Percentiles rank a stretch among this genome's conserved stretches.
Evolutionary conservation across 2,329 filamentous ascomycete genomes (phyloP).

Genomic region (Delphinella strobiligena): DNA sequence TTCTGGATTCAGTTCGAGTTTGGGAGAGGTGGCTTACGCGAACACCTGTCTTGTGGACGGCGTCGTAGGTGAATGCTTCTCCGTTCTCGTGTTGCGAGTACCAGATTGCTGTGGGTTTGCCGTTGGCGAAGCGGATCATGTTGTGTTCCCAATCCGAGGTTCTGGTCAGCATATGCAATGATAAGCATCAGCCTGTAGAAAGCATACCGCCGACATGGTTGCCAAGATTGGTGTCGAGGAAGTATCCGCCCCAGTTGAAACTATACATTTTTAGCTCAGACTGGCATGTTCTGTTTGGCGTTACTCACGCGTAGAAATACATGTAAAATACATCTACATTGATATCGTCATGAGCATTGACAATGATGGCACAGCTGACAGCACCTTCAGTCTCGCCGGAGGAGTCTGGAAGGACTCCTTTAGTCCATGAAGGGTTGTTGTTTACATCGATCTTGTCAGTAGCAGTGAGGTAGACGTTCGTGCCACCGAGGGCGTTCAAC

Average conservation of each 20-base stretch:
- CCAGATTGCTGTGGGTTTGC: conserved; percentile 45
- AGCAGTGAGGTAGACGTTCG: conserved; percentile 32
- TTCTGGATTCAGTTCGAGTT: conserved; percentile 1
- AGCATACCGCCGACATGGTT: conserved; percentile 48
- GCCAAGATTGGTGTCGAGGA: conserved; percentile 20
- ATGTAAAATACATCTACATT: conserved; percentile 44
- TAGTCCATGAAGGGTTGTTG: conserved; percentile 28
- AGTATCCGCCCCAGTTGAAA: conserved; percentile 38
- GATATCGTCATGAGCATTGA: conserved; percentile 43
- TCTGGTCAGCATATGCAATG: too few relatives aligned
- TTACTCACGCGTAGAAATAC: conserved; percentile 44
- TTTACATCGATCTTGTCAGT: conserved; percentile 22
- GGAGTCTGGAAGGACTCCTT: conserved; percentile 41
- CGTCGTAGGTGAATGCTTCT: conserved; percentile 48
- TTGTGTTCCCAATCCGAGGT: conserved; percentile 48
- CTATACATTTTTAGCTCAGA: background rate
- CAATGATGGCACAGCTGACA: conserved; percentile 41
- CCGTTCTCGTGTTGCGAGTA: conserved; percentile 52
- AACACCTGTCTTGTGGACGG: conserved; percentile 30
- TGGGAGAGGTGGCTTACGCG: too few relatives aligned
- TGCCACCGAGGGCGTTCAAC: conserved; percentile 24
- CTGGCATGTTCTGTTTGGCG: background rate
- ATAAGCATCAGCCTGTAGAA: background rate
- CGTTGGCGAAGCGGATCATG: conserved; percentile 52
- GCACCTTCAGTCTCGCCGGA: conserved; percentile 39